Base-by-base conservation (phyloP, 768 basidiomycete genomes). In the Pulveroboletus sp. region DNA sequence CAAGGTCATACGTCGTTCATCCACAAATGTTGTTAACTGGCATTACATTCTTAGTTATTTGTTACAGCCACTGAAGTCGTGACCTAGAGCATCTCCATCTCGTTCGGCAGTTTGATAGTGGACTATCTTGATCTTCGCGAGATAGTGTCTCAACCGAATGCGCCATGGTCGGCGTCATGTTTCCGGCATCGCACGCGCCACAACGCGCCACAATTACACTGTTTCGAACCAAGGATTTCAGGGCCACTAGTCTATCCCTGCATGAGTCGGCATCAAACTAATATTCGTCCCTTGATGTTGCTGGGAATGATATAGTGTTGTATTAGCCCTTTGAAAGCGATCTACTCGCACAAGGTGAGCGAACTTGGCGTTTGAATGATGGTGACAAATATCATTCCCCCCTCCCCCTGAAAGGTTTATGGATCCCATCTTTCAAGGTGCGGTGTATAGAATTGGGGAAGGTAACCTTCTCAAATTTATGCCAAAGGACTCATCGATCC, bases 351-450 rank as follows among this genome's bases (percentile, higher is more conserved):
- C 11, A 47, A 47, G 38, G 46, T 47, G n/a, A 41, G 46, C 13
- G 6, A 40, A 32, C 14, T 14, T 38, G 8, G 10, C 14, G 37
- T 13, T 16, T 14, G 5, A 14, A 38, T 6, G 4, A 8, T 19
- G 2, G 2, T 22, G 37, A 38, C 12, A 3, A 38, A 38, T 14
- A 2, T 10, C 32, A 38, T 13, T 23, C 22, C 14, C 37, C 32
- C 10, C 32, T 12, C n/a, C n/a, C n/a, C n/a, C n/a, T n/a, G 7
- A 36, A 48, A 48, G 47, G 23, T 41, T 7, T 48, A 26, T 26
- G 29, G 20, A 41, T n/a, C 11, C 41, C 12, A 41, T 48, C 26
- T 48, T 48, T 24, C 47, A 48, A 41, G 47, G 47, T 5, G 47
- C 35, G 8, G 7, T 48, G 23, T 48, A 48, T n/a, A 31, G 39